Base-by-base conservation (phyloP, 495 filamentous ascomycete species). In the Aspergillus diversus region DNA sequence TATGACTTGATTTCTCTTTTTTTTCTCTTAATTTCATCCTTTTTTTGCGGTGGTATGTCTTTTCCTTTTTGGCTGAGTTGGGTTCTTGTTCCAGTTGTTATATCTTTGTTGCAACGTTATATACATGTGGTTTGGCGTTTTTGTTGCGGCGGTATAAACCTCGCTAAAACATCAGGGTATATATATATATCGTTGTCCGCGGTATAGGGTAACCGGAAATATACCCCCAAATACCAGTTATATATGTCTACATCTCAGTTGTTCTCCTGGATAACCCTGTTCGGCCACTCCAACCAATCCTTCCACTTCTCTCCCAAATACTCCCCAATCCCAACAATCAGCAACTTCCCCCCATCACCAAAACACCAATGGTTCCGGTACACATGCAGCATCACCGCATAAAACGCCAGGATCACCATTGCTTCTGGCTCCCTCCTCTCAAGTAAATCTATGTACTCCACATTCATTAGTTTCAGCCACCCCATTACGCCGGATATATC, bases 321-420 rank as follows among this genome's bases (percentile, higher is more conserved):
- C n/a, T 11, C 35, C 4, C 1, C 39, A 33, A 67, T 63, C 16
- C 27, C 27, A 21, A 59, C 54, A 39, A 67, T 56, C 32, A 67
- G n/a, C 37, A 62, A 67, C 27, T 48, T 33, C 5, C 65, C 65
- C 6, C 57, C 55, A 43, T 64, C 61, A 5, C 61, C 76, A 58
- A 79, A 69, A 12, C 69, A 57, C 81, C 81, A 83, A 43, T 63
- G 69, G 6, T 69, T 60, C 11, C 74, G 61, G 33, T 59, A 57
- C 13, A 39, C 54, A 66, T 81, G 72, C 39, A 81, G 43, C 5
- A 79, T 16, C 5, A 78, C 71, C 1, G 69, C 70, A 57, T 73
- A 82, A 63, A 77, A 71, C 7, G 76, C 77, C 27, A 82, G 63
- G 3, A 84, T 73, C 8, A 80, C 68, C 21, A 84, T 63, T 0